A percentile compares a stretch with the other conserved stretches of the same genome.
Conservation (phyloP, 1,284 basidiomycete genomes). For the Puccinia sorghi region DNA sequence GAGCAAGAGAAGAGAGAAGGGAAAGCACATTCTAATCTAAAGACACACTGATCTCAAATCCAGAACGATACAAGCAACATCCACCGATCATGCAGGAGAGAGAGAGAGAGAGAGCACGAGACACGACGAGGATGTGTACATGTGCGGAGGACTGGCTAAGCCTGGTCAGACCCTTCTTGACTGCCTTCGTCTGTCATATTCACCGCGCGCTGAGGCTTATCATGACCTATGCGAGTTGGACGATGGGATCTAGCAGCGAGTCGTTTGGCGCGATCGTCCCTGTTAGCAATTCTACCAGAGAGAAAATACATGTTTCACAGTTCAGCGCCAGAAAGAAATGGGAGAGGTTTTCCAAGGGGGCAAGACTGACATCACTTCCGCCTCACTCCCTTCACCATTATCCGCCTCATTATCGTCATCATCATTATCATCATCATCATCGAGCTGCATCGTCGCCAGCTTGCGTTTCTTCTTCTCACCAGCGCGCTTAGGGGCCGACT, state of each 20-base stretch:
- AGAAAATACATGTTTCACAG: too few species aligned
- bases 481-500: neutral
- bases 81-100: too few species aligned
- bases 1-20: too few species aligned
- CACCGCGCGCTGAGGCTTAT: neutral
- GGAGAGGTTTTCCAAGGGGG: neutral
- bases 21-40: too few species aligned
- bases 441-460: neutral
- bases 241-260: neutral
- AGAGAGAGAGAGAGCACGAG: too few species aligned
- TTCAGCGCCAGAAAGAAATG: neutral
- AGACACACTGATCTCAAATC: too few species aligned
- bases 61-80: too few species aligned
- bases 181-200: too few species aligned
- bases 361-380: constrained; percentile 3
- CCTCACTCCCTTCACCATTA: neutral
- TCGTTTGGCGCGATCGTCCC: constrained; percentile 1
- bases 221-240: neutral
- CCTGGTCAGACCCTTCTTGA: too few species aligned
- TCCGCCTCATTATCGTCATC: constrained; percentile 5
- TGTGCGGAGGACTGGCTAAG: too few species aligned
- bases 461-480: constrained; percentile 22
- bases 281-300: neutral
- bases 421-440: neutral
- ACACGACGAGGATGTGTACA: too few species aligned